Conservation (phyloP, 805 yeast species). For the Nakazawaea ishiwadae region DNA sequence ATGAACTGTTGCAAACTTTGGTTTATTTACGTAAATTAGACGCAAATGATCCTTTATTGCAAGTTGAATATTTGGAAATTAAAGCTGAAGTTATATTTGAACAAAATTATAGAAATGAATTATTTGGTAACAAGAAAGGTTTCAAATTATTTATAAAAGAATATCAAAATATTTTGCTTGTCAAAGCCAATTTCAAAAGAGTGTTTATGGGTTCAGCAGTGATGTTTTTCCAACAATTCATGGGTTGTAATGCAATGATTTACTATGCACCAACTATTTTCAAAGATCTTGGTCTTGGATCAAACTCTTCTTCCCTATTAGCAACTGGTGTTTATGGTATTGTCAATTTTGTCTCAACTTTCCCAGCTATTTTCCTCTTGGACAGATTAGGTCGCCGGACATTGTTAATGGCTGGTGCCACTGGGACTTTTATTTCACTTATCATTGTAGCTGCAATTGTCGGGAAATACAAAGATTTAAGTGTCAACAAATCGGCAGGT, state of each 20-base stretch:
- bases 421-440: slow-evolving; percentile 39
- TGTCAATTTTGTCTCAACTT: slow-evolving; percentile 29
- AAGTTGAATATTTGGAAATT: slow-evolving; percentile 38
- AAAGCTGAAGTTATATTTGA: slow-evolving; percentile 31
- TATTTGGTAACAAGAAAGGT: neutral
- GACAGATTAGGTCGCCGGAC: slow-evolving; percentile 39
- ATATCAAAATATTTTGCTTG: neutral
- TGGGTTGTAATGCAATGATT: slow-evolving; percentile 53
- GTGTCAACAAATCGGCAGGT: slow-evolving; percentile 23
- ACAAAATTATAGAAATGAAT: neutral
- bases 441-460: slow-evolving; percentile 33
- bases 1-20: slow-evolving; percentile 2
- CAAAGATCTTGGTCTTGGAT: slow-evolving; percentile 38
- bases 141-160: neutral
- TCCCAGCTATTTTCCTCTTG: slow-evolving; percentile 38
- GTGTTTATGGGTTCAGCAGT: neutral
- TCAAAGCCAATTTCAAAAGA: neutral
- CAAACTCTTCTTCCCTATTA: slow-evolving; percentile 34
- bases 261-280: slow-evolving; percentile 57
- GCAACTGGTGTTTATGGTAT: slow-evolving; percentile 38
- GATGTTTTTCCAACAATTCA: slow-evolving; percentile 33
- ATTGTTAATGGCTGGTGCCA: slow-evolving; percentile 25
- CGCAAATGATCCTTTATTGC: slow-evolving; percentile 30
- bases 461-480: slow-evolving; percentile 18
- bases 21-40: neutral